Evolutionary conservation across 257 asterid genomes (phyloP).

Genomic region (Nicotiana paniculata): DNA sequence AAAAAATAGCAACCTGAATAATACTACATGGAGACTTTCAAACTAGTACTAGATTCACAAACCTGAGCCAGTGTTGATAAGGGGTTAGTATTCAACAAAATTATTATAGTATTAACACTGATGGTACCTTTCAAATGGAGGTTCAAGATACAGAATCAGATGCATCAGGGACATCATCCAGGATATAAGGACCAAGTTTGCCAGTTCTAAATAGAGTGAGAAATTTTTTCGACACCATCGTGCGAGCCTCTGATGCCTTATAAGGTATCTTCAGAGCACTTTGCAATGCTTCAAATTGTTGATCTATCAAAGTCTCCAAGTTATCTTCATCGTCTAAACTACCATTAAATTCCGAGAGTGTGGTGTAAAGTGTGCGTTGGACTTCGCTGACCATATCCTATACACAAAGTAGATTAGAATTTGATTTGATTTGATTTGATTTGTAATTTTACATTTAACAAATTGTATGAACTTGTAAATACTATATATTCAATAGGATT

Average conservation of each 20-base stretch:
- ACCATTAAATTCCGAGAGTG: constrained; percentile 54
- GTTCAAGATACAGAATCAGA: constrained; percentile 17
- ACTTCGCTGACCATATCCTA: constrained; percentile 72
- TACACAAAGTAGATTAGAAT: background rate
- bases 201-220: constrained; percentile 72
- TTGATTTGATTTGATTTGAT: background rate
- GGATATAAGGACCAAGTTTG: constrained; percentile 80
- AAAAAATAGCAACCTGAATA: no score
- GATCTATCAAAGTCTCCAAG: constrained; percentile 62
- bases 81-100: background rate
- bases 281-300: constrained; percentile 69
- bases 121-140: background rate
- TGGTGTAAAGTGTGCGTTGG: constrained; percentile 48
- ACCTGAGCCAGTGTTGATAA: background rate
- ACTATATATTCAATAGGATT: no score
- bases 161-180: constrained; percentile 63
- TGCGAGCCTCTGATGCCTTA: constrained; percentile 67
- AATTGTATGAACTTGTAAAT: background rate
- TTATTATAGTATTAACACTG: background rate
- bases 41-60: background rate
- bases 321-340: constrained; percentile 67
- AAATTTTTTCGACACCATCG: constrained; percentile 61
- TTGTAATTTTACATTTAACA: background rate
- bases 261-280: constrained; percentile 65
- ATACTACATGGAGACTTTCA: background rate